phyloP scores from a whole-genome alignment of 179 eudicot species.

The Camellia oleifera region DNA sequence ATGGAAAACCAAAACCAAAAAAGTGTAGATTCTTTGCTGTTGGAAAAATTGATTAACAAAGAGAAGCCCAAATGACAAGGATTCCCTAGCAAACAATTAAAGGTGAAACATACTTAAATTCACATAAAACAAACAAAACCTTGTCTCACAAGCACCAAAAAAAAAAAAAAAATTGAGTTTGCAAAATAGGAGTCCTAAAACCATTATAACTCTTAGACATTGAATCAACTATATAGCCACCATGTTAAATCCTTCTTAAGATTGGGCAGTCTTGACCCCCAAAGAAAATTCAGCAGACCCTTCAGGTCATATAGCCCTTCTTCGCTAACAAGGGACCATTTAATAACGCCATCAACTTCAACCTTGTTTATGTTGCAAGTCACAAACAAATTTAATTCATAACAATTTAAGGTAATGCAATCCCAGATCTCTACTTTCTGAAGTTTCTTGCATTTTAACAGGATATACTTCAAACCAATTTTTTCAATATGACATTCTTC shows the following conservation, averaged over 20 bases:
- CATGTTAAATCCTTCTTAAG: neutral
- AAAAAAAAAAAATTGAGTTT: neutral
- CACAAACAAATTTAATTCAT: neutral
- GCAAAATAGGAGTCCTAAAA: neutral
- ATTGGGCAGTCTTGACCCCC: neutral
- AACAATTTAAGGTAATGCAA: neutral
- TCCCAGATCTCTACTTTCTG: neutral
- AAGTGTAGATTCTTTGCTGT: no score
- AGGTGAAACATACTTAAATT: no score
- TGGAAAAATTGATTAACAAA: no score
- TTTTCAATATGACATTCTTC: neutral
- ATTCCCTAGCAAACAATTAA: no score
- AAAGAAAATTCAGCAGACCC: neutral
- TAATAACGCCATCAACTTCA: neutral
- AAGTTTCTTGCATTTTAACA: neutral
- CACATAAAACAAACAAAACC: neutral
- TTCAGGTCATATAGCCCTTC: neutral
- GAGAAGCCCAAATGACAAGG: no score
- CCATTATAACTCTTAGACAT: no score
- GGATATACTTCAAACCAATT: neutral
- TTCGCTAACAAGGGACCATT: slow-evolving; percentile 1
- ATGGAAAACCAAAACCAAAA: no score
- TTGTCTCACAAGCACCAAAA: no score
- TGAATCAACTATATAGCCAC: neutral
- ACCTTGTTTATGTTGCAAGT: neutral